A percentile compares a stretch with the other conserved stretches of the same genome.
Evolutionary conservation across 345 rosid species (phyloP).

Genomic region (Salix brachista): DNA sequence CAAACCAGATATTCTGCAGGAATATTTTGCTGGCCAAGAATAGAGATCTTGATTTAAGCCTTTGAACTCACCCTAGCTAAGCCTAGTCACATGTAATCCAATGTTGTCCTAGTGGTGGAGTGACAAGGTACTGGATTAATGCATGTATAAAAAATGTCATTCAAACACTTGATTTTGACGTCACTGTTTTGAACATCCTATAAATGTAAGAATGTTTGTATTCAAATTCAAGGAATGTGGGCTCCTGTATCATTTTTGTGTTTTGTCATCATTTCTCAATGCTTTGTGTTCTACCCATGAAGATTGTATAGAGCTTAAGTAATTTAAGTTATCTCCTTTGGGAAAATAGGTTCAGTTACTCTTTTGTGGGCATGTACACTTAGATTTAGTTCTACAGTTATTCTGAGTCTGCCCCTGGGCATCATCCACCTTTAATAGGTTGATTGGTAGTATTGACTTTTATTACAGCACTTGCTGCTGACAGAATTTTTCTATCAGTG

Average conservation of each 20-base stretch:
- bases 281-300: background rate
- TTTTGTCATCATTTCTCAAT: background rate
- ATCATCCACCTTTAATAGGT: too few species aligned
- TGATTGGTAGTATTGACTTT: too few species aligned
- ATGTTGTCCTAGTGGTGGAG: background rate
- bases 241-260: background rate
- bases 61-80: background rate
- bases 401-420: too few species aligned
- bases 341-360: background rate
- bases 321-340: background rate
- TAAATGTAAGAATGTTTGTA: background rate
- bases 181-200: background rate
- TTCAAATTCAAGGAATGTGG: background rate
- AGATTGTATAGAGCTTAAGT: background rate
- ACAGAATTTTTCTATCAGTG: too few species aligned
- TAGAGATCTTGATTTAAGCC: background rate
- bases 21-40: background rate
- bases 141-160: background rate
- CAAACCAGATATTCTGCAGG: background rate
- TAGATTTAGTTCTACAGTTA: too few species aligned
- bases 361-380: background rate
- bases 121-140: background rate
- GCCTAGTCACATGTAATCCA: background rate
- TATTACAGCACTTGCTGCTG: too few species aligned
- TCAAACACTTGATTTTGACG: too few species aligned